These are phyloP conservation scores for Eucommia ulmoides DNA, from an alignment of 257 asterid species.

Conservation along the genomic window DNA sequence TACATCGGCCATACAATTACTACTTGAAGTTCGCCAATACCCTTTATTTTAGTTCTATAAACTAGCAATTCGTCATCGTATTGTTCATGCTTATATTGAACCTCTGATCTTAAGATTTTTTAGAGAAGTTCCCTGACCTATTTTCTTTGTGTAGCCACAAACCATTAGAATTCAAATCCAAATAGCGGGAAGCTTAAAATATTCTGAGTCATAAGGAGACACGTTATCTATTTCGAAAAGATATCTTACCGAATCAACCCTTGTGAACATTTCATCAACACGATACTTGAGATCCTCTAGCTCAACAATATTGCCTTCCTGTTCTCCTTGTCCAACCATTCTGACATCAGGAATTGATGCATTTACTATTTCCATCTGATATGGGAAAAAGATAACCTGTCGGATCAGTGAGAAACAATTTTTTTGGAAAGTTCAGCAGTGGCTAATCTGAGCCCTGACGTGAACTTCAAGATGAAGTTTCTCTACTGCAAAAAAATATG, in stretches of 20 bases:
- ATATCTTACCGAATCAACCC: conserved; percentile 45
- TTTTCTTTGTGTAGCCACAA: too few species aligned
- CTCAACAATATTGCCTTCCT: conserved; percentile 24
- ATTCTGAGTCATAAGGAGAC: neutral
- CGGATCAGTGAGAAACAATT: too few species aligned
- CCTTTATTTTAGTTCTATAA: too few species aligned
- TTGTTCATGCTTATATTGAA: conserved; percentile 3
- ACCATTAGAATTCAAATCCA: neutral
- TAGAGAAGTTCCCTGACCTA: too few species aligned
- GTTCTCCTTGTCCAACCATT: conserved; percentile 10
- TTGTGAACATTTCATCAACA: conserved; percentile 42
- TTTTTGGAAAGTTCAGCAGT: too few species aligned
- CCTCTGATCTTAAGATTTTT: neutral
- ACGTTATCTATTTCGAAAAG: neutral
- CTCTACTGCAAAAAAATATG: too few species aligned
- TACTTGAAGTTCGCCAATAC: too few species aligned
- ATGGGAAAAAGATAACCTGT: too few species aligned
- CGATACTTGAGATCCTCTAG: conserved; percentile 29
- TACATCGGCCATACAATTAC: too few species aligned
- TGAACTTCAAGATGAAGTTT: too few species aligned
- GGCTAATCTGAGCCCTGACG: too few species aligned
- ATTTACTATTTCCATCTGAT: conserved; percentile 17
- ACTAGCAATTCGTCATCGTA: too few species aligned
- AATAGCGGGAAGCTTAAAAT: conserved; percentile 6
- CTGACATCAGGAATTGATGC: conserved; percentile 10